phyloP scores from a whole-genome alignment of 495 filamentous ascomycete genomes.

The Massariosphaeria phaeospora region DNA sequence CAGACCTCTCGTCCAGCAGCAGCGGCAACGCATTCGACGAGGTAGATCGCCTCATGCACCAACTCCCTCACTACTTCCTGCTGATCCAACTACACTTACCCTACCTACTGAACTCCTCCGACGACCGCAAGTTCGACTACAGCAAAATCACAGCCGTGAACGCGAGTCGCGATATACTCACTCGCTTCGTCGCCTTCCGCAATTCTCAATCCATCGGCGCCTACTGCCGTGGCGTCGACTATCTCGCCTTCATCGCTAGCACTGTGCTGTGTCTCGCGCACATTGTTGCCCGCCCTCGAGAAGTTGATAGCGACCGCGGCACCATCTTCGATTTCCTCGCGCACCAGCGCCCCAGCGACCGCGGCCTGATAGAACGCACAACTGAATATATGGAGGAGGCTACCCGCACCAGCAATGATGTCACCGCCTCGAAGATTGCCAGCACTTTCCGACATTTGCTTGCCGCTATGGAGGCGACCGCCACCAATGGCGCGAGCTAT shows the following conservation, averaged over 20 bases:
- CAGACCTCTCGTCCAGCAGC: conserved; percentile 21
- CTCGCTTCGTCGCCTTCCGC: conserved; percentile 33
- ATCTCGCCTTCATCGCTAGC: conserved; percentile 38
- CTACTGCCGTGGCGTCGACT: conserved; percentile 38
- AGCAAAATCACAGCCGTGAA: conserved; percentile 34
- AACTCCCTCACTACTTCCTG: conserved; percentile 18
- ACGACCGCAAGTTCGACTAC: conserved; percentile 26
- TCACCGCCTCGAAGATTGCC: conserved; percentile 21
- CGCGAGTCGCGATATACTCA: conserved; percentile 34
- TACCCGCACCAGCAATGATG: neutral
- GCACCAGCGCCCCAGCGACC: conserved; percentile 44
- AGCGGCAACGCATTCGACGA: conserved; percentile 6
- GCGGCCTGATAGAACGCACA: conserved; percentile 45
- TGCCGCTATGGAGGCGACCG: conserved; percentile 16
- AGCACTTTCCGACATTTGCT: conserved; percentile 26
- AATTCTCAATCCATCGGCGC: conserved; percentile 20
- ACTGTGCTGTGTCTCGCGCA: conserved; percentile 40
- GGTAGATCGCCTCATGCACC: conserved; percentile 7
- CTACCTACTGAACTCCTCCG: conserved; percentile 9
- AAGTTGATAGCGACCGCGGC: neutral
- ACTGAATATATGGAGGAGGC: conserved; percentile 39
- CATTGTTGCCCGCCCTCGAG: conserved; percentile 26
- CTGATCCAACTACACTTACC: conserved; percentile 18
- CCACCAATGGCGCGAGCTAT: conserved; percentile 1
- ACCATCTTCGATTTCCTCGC: conserved; percentile 35